A percentile compares a stretch with the other conserved stretches of the same genome.
phyloP scores from a whole-genome alignment of 2,329 filamentous ascomycete species.

The Stemphylium vesicarium region DNA sequence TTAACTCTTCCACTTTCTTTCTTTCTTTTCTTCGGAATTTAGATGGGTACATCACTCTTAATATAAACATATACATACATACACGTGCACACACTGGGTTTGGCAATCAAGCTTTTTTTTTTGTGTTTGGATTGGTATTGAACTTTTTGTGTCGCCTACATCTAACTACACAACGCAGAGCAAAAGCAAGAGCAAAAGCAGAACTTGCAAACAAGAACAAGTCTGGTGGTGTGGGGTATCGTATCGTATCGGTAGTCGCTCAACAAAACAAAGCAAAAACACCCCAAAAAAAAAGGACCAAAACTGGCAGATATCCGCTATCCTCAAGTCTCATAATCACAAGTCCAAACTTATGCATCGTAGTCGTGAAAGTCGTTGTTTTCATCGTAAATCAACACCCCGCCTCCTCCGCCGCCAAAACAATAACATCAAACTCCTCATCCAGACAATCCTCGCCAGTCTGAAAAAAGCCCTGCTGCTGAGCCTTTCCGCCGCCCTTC shows the following conservation, averaged over 20 bases:
- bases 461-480: conserved; percentile 7
- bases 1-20: not conserved
- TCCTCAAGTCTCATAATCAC: too few relatives aligned
- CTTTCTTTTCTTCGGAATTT: not conserved
- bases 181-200: not conserved
- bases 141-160: too few relatives aligned
- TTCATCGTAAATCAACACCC: too few relatives aligned
- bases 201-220: not conserved
- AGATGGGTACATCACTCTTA: not conserved
- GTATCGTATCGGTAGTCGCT: not conserved
- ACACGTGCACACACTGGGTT: too few relatives aligned
- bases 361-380: too few relatives aligned
- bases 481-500: too few relatives aligned
- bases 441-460: conserved; percentile 41
- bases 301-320: too few relatives aligned
- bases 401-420: conserved; percentile 23
- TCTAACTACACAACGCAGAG: too few relatives aligned
- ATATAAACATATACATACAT: too few relatives aligned
- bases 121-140: too few relatives aligned
- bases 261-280: not conserved
- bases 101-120: too few relatives aligned
- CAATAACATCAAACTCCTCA: conserved; percentile 45
- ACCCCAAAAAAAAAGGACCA: not conserved
- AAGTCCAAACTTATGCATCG: too few relatives aligned
- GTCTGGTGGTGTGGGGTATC: not conserved